Conservation (phyloP, 768 basidiomycete genomes). For the Tylopilus subfusipes region DNA sequence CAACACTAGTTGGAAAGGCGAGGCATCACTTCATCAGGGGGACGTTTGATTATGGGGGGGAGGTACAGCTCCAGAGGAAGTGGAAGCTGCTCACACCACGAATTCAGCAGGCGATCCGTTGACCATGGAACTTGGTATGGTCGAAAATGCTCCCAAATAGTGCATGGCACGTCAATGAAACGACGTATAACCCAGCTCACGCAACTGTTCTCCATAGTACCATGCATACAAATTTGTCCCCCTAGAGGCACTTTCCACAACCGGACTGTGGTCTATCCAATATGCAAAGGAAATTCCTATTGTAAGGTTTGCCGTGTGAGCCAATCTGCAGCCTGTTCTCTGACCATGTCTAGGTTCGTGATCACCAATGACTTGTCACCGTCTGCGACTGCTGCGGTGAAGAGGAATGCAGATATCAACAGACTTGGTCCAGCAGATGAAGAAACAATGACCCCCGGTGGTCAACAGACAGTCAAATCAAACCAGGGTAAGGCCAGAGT, state of each 20-base stretch:
- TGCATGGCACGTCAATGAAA: slow-evolving; percentile 22
- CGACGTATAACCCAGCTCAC: slow-evolving; percentile 1
- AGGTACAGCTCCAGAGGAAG: slow-evolving; percentile 1
- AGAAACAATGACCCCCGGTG: slow-evolving; percentile 10
- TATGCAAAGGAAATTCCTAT: slow-evolving; percentile 97
- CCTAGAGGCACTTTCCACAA: slow-evolving; percentile 93
- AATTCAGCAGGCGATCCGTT: background rate
- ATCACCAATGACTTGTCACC: slow-evolving; percentile 93
- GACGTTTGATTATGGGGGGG: slow-evolving; percentile 2
- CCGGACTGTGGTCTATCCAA: slow-evolving; percentile 91
- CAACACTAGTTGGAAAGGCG: too few species aligned
- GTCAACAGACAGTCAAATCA: slow-evolving; percentile 10
- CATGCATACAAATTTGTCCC: slow-evolving; percentile 69
- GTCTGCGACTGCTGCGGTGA: slow-evolving; percentile 81
- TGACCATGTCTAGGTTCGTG: slow-evolving; percentile 67
- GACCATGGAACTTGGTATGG: background rate
- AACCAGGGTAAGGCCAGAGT: slow-evolving; percentile 61
- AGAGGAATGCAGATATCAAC: slow-evolving; percentile 82
- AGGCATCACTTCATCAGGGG: background rate
- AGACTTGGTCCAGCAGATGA: slow-evolving; percentile 48
- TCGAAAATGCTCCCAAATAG: slow-evolving; percentile 8
- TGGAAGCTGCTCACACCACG: background rate
- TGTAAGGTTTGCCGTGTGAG: slow-evolving; percentile 59
- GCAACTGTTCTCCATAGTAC: slow-evolving; percentile 35
- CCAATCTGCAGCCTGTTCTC: slow-evolving; percentile 4